Evolutionary conservation across 768 basidiomycete species (phyloP).

Genomic region (Tricholoma matsutake): DNA sequence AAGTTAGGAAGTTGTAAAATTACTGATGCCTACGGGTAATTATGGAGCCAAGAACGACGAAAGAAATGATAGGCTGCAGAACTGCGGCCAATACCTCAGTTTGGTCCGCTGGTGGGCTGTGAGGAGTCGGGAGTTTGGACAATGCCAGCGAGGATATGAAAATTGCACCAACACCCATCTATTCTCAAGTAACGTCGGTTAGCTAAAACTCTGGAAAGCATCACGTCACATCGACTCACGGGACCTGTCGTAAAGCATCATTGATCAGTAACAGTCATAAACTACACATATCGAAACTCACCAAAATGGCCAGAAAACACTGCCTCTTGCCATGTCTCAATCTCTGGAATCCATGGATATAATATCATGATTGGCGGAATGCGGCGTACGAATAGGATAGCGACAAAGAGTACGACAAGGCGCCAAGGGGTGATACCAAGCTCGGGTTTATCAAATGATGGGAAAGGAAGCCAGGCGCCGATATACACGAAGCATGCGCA

Average conservation of each 20-base stretch:
- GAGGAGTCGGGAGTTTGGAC: slow-evolving; percentile 54
- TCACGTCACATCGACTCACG: slow-evolving; percentile 31
- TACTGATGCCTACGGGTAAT: slow-evolving; percentile 52
- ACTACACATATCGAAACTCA: slow-evolving; percentile 19
- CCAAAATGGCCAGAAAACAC: slow-evolving; percentile 92
- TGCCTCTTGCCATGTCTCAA: slow-evolving; percentile 80
- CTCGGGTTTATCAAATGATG: slow-evolving; percentile 48
- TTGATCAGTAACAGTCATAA: background rate
- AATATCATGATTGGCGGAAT: slow-evolving; percentile 76
- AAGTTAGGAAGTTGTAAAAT: background rate
- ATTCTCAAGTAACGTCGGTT: slow-evolving; percentile 4
- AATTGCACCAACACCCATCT: slow-evolving; percentile 92
- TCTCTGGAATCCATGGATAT: slow-evolving; percentile 86
- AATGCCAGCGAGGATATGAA: slow-evolving; percentile 82
- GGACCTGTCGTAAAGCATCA: slow-evolving; percentile 38
- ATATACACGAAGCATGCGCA: slow-evolving; percentile 80
- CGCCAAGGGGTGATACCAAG: slow-evolving; percentile 70
- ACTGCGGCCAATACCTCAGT: slow-evolving; percentile 69
- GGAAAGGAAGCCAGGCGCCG: slow-evolving; percentile 84
- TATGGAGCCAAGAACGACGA: slow-evolving; percentile 86
- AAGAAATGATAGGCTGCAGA: slow-evolving; percentile 82
- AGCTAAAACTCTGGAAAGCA: background rate
- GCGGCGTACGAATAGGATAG: slow-evolving; percentile 71
- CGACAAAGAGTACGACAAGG: slow-evolving; percentile 60
- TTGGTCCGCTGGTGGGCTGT: slow-evolving; percentile 60